phyloP scores from a whole-genome alignment of 805 yeast genomes.

The Tetrapisispora arboricola region DNA sequence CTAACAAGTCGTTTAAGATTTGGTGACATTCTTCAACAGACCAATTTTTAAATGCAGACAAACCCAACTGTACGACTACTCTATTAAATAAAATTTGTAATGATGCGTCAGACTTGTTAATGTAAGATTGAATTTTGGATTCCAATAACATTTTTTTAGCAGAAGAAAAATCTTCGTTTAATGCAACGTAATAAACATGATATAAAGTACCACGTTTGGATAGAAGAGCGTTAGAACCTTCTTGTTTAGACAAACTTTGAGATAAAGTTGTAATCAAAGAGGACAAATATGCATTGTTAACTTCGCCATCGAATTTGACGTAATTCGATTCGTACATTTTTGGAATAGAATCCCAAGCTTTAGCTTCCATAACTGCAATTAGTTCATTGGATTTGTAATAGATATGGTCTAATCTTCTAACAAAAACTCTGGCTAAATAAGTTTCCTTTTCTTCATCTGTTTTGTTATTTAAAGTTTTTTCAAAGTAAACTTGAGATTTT shows the following conservation, averaged over 20 bases:
- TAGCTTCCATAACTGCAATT: constrained; percentile 54
- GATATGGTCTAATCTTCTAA: constrained; percentile 82
- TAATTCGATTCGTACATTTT: constrained; percentile 17
- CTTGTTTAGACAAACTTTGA: constrained; percentile 53
- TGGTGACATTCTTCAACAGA: constrained; percentile 79
- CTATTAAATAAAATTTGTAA: constrained; percentile 91
- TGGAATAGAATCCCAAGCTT: constrained; percentile 57
- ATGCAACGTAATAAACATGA: constrained; percentile 84
- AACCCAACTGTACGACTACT: constrained; percentile 89
- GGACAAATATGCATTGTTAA: constrained; percentile 35
- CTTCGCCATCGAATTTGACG: constrained; percentile 21
- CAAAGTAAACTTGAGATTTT: constrained; percentile 80
- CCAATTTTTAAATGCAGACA: constrained; percentile 89
- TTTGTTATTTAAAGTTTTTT: constrained; percentile 35
- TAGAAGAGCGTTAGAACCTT: constrained; percentile 43
- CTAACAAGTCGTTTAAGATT: constrained; percentile 76
- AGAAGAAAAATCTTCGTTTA: constrained; percentile 68
- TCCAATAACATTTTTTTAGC: constrained; percentile 83
- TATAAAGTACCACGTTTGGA: constrained; percentile 76
- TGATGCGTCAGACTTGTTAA: constrained; percentile 74
- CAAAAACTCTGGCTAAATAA: constrained; percentile 61
- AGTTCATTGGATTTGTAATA: constrained; percentile 83
- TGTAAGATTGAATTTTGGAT: constrained; percentile 76
- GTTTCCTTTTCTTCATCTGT: constrained; percentile 39
- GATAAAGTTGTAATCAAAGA: constrained; percentile 56